phyloP scores from a whole-genome alignment of 257 asterid genomes.

The Petrea volubilis region DNA sequence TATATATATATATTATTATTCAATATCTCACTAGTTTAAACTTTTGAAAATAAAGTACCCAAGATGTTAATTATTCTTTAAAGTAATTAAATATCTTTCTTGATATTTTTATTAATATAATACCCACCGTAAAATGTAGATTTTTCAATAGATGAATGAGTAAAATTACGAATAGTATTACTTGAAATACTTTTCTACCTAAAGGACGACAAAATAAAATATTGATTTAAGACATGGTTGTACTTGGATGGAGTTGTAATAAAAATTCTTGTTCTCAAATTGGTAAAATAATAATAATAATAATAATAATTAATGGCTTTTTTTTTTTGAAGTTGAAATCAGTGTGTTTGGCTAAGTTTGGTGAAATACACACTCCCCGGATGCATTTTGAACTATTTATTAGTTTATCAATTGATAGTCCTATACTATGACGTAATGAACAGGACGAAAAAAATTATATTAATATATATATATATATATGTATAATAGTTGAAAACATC shows the following conservation, averaged over 20 bases:
- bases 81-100: too few species aligned
- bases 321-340: background rate
- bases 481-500: background rate
- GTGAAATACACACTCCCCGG: background rate
- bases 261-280: background rate
- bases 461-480: background rate
- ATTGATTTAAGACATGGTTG: background rate
- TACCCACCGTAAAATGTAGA: too few species aligned
- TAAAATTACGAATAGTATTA: too few species aligned
- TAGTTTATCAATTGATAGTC: background rate
- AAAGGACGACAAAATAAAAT: too few species aligned
- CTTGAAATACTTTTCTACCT: too few species aligned
- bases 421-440: background rate
- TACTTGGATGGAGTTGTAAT: background rate
- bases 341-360: slow-evolving; percentile 15
- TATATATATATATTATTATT: too few species aligned
- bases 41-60: too few species aligned
- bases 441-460: background rate
- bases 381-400: background rate
- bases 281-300: background rate
- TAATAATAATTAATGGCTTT: too few species aligned
- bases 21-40: too few species aligned
- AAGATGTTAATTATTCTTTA: too few species aligned
- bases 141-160: too few species aligned
- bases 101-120: too few species aligned